Conservation (phyloP, 371 early-diverging fungal genomes). For the Saksenaea oblongispora region DNA sequence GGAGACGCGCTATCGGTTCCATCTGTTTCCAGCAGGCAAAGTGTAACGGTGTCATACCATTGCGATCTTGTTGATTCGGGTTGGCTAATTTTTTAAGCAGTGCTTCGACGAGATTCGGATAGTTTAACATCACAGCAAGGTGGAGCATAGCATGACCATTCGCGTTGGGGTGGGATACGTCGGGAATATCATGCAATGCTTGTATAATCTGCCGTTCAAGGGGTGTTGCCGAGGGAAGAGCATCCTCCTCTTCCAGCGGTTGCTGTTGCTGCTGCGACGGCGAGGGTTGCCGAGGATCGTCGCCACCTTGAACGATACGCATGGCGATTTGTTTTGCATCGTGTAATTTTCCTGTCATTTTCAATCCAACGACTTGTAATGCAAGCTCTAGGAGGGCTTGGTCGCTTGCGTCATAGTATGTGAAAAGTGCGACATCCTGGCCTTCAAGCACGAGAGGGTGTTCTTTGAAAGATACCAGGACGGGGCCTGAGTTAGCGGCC, state of each 20-base stretch:
- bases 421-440: conserved; percentile 58
- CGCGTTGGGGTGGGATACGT: conserved; percentile 17
- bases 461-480: conserved; percentile 69
- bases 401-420: conserved; percentile 74
- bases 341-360: conserved; percentile 76
- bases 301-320: conserved; percentile 59
- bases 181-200: conserved; percentile 13
- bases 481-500: conserved; percentile 68
- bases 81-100: conserved; percentile 11
- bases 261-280: background rate
- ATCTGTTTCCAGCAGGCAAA: conserved; percentile 28
- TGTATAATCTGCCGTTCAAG: conserved; percentile 13
- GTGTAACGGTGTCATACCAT: conserved; percentile 38
- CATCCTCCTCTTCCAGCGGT: background rate
- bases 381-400: conserved; percentile 81
- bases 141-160: conserved; percentile 42
- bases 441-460: conserved; percentile 39
- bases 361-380: conserved; percentile 79
- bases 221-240: background rate
- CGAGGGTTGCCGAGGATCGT: background rate
- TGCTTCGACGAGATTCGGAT: conserved; percentile 17
- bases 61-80: conserved; percentile 25
- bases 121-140: conserved; percentile 28
- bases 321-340: conserved; percentile 71
- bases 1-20: conserved; percentile 32